phyloP scores from a whole-genome alignment of 1,284 basidiomycete genomes.

The Neolentinus lepideus region DNA sequence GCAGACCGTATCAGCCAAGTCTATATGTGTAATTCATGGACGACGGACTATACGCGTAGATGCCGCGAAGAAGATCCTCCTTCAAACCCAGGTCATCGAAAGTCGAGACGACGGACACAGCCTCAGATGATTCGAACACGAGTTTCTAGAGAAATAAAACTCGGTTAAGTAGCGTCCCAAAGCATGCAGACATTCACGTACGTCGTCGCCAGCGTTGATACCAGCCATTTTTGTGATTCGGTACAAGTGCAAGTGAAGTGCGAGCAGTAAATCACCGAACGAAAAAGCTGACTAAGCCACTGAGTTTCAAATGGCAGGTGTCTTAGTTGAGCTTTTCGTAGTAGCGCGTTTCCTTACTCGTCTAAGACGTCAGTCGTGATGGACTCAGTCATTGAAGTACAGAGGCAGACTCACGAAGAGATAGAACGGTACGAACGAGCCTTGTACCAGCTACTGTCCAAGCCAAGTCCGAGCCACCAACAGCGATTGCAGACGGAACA shows the following conservation, averaged over 20 bases:
- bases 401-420: constrained; percentile 93
- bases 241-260: constrained; percentile 4
- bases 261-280: constrained; percentile 28
- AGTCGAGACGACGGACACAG: constrained; percentile 79
- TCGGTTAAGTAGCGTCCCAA: neutral
- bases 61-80: constrained; percentile 92
- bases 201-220: constrained; percentile 15
- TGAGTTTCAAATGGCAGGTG: constrained; percentile 44
- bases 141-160: constrained; percentile 59
- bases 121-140: constrained; percentile 96
- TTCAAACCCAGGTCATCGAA: constrained; percentile 94
- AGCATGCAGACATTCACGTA: constrained; percentile 3
- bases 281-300: constrained; percentile 22
- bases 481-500: constrained; percentile 74
- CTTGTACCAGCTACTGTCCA: constrained; percentile 64
- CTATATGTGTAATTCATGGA: constrained; percentile 6
- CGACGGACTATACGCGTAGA: constrained; percentile 95
- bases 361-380: constrained; percentile 32
- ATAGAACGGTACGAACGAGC: constrained; percentile 83
- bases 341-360: constrained; percentile 5
- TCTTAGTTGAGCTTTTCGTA: neutral
- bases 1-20: constrained; percentile 3
- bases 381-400: constrained; percentile 90
- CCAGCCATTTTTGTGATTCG: constrained; percentile 19
- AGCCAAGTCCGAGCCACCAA: constrained; percentile 55